These are phyloP conservation scores for Bryum argenteum DNA, from an alignment of 225 moss, liverwort and hornwort genomes.

Conservation along the genomic window DNA sequence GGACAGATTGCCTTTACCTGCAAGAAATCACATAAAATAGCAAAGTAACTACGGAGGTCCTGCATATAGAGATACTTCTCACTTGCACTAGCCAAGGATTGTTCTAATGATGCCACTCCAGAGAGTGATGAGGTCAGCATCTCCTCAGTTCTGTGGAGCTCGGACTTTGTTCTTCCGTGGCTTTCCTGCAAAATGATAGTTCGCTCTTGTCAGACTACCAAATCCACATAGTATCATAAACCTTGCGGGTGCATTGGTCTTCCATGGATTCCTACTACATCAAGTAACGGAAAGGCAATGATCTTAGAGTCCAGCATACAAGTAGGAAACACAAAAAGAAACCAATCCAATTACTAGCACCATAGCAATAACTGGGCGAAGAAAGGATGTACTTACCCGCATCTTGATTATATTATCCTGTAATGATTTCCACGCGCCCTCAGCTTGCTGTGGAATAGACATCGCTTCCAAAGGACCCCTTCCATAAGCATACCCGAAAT, in stretches of 20 bases:
- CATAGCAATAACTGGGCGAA: neutral
- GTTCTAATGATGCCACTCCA: constrained; percentile 75
- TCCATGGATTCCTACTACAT: neutral
- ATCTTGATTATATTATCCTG: constrained; percentile 75
- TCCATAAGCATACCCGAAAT: constrained; percentile 74
- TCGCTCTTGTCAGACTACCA: constrained; percentile 6
- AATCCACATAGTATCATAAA: constrained; percentile 12
- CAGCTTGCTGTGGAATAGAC: constrained; percentile 76
- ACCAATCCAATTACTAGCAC: constrained; percentile 3
- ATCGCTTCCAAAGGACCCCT: constrained; percentile 61
- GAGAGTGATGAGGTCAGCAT: constrained; percentile 69
- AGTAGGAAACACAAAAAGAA: neutral
- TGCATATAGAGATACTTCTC: constrained; percentile 99
- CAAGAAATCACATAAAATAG: constrained; percentile 96
- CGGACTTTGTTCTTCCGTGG: constrained; percentile 68
- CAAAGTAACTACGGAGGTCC: constrained; percentile 92
- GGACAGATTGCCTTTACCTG: constrained; percentile 64
- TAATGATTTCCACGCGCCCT: constrained; percentile 70
- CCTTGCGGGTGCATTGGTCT: neutral
- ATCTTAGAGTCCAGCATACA: constrained; percentile 4
- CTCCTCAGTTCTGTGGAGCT: constrained; percentile 85
- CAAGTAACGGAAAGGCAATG: neutral
- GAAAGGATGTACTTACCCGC: constrained; percentile 47
- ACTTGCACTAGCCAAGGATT: constrained; percentile 74
- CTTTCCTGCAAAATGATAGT: constrained; percentile 56